Conservation (phyloP, 148 eudicot genomes). For the Heliamphora exappendiculata region DNA sequence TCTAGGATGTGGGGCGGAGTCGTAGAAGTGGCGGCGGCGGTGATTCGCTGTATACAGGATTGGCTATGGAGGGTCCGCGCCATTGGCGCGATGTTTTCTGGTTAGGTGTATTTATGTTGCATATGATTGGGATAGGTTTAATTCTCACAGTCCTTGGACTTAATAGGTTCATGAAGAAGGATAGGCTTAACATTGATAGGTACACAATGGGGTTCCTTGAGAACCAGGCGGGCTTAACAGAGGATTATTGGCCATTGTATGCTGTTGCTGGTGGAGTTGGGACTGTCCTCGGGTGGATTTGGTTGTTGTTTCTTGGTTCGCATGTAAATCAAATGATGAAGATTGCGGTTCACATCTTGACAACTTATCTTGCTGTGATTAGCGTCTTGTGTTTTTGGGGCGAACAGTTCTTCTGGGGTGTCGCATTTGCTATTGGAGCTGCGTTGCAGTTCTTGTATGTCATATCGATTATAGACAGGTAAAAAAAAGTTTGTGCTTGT, state of each 20-base stretch:
- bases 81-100: constrained; percentile 91
- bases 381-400: constrained; percentile 89
- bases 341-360: constrained; percentile 72
- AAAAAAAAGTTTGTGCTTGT: constrained; percentile 8
- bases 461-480: constrained; percentile 89
- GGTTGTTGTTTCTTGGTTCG: constrained; percentile 79
- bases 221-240: constrained; percentile 67
- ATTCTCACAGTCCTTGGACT: constrained; percentile 68
- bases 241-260: constrained; percentile 87
- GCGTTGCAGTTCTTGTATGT: constrained; percentile 85
- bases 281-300: constrained; percentile 72
- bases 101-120: constrained; percentile 59
- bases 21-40: constrained; percentile 32
- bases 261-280: constrained; percentile 90
- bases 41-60: constrained; percentile 34
- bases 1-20: constrained; percentile 53
- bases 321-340: constrained; percentile 85
- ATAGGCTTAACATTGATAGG: constrained; percentile 77
- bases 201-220: constrained; percentile 46
- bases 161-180: constrained; percentile 65
- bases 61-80: constrained; percentile 47
- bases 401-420: constrained; percentile 77
- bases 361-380: constrained; percentile 90
- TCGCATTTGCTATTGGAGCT: constrained; percentile 80
- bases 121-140: constrained; percentile 58